Percentiles rank a stretch among this genome's conserved stretches.
phyloP scores from a whole-genome alignment of 2,329 filamentous ascomycete species.

The Cadophora gregata region DNA sequence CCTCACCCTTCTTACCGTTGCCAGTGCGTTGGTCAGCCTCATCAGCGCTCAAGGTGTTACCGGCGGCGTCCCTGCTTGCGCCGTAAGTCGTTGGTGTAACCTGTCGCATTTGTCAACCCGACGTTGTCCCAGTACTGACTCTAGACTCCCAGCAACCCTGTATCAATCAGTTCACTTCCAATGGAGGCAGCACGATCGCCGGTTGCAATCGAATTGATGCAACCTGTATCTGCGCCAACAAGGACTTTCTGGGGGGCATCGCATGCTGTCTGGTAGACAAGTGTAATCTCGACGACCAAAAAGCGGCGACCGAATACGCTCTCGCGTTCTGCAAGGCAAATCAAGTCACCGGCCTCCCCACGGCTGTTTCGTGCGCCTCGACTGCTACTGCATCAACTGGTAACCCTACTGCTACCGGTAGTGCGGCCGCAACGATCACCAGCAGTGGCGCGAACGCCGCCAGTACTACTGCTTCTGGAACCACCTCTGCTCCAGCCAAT shows the following conservation, averaged over 20 bases:
- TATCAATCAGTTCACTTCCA: conserved; percentile 44
- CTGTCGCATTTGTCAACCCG: background rate
- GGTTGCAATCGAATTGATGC: conserved; percentile 50
- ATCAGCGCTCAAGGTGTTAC: conserved; percentile 54
- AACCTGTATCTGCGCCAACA: conserved; percentile 55
- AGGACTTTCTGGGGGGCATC: conserved; percentile 53
- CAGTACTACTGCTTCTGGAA: conserved; percentile 13
- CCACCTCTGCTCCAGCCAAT: conserved; percentile 20
- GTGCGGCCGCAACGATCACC: conserved; percentile 16
- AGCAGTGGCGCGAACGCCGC: conserved; percentile 8
- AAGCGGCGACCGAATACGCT: conserved; percentile 43
- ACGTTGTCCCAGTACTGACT: conserved; percentile 11
- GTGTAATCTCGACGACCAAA: conserved; percentile 52
- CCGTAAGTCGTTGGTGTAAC: conserved; percentile 53
- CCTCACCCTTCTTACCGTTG: conserved; percentile 47
- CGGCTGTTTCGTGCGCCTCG: conserved; percentile 32
- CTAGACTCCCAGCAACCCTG: conserved; percentile 41
- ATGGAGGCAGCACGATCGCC: conserved; percentile 46
- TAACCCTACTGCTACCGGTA: conserved; percentile 9
- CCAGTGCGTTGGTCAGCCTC: conserved; percentile 59
- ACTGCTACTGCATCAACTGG: conserved; percentile 17
- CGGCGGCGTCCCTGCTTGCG: conserved; percentile 56
- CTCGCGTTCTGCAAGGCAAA: conserved; percentile 45
- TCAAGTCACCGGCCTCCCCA: conserved; percentile 43
- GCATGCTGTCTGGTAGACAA: conserved; percentile 54